phyloP scores from a whole-genome alignment of 192 early-diverging fungal genomes.

The Coemansia erecta region DNA sequence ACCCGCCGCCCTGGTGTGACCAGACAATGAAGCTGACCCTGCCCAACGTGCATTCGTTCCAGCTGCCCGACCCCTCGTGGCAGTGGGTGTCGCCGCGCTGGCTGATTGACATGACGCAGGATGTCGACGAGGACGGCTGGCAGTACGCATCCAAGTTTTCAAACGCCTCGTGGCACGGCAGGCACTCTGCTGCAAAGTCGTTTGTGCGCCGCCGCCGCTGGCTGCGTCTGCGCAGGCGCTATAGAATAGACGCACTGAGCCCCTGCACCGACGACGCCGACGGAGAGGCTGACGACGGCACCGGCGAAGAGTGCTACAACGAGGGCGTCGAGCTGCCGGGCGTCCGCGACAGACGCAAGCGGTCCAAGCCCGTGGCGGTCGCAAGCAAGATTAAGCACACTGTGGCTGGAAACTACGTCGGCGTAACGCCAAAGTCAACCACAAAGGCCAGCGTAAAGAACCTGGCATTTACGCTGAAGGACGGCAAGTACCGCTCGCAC shows the following conservation, averaged over 20 bases:
- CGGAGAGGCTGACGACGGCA: background rate
- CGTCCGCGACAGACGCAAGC: conserved; percentile 1
- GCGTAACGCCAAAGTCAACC: conserved; percentile 19
- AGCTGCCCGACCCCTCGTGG: conserved; percentile 54
- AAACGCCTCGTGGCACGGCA: conserved; percentile 19
- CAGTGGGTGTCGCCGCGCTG: conserved; percentile 55
- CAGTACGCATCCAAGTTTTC: conserved; percentile 50
- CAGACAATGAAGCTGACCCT: conserved; percentile 40
- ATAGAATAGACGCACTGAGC: background rate
- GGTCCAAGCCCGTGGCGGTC: conserved; percentile 9
- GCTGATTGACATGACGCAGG: conserved; percentile 55
- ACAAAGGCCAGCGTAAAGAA: conserved; percentile 9
- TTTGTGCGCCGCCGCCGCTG: conserved; percentile 22
- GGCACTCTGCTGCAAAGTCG: conserved; percentile 16
- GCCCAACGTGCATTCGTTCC: conserved; percentile 55
- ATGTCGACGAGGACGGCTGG: conserved; percentile 57
- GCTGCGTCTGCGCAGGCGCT: conserved; percentile 18
- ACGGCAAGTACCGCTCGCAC: conserved; percentile 40
- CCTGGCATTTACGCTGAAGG: conserved; percentile 40
- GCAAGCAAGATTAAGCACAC: conserved; percentile 40
- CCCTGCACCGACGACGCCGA: background rate
- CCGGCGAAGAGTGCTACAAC: conserved; percentile 6
- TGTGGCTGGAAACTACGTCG: conserved; percentile 29
- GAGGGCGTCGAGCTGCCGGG: background rate
- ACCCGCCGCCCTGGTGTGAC: conserved; percentile 55